These are phyloP conservation scores for Hyaloperonospora brassicae DNA, from an alignment of 352 stramenopile species.

Conservation along the genomic window DNA sequence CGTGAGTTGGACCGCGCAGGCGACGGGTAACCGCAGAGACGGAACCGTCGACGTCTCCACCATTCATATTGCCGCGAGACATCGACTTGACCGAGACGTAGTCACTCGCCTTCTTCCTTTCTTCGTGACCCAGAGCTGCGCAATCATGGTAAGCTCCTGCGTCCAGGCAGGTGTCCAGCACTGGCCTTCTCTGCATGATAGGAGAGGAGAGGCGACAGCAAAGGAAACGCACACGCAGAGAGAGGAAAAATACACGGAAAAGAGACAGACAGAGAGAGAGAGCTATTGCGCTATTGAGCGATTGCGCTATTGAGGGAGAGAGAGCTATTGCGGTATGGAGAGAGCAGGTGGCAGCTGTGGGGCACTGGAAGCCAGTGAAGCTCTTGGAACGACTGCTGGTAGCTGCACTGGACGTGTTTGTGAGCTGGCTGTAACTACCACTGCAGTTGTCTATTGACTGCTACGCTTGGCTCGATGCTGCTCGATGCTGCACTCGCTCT, in stretches of 20 bases:
- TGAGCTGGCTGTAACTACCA: no score
- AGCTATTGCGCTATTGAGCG: neutral
- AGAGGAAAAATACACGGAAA: neutral
- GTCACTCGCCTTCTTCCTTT: slow-evolving; percentile 87
- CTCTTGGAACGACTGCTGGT: no score
- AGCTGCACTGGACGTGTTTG: no score
- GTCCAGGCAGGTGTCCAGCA: neutral
- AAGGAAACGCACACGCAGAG: no score
- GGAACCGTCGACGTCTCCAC: slow-evolving; percentile 32
- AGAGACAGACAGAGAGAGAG: slow-evolving; percentile 3
- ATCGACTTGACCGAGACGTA: slow-evolving; percentile 1
- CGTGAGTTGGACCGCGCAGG: slow-evolving; percentile 14
- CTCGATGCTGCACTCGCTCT: no score
- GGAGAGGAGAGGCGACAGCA: no score
- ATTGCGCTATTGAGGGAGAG: neutral
- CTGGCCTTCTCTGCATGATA: no score
- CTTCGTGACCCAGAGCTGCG: slow-evolving; percentile 75
- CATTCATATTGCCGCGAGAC: slow-evolving; percentile 36
- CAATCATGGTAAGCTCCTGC: slow-evolving; percentile 61
- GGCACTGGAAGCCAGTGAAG: no score
- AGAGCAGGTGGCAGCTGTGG: no score
- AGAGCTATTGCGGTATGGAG: no score
- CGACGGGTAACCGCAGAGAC: slow-evolving; percentile 18
- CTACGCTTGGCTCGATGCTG: no score
- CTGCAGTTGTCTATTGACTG: no score